Evolutionary conservation across 441 rosid species (phyloP), one percentile per base, ranked within the genome.

Genomic region (Erodium moschatum): DNA sequence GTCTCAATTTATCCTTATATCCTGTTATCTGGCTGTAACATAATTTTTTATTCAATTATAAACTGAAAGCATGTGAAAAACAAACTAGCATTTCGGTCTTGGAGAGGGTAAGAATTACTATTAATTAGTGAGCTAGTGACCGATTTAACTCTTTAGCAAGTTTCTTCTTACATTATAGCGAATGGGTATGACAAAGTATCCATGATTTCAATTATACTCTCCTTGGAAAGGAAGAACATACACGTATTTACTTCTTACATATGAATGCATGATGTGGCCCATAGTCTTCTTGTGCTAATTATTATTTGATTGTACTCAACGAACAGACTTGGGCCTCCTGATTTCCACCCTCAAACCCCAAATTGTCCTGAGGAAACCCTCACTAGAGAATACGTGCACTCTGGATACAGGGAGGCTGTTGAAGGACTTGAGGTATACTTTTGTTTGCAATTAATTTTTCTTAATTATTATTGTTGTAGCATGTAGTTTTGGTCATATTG

Each of bases 361-460:
- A 85, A 71, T 82, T 96, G 97, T 67, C 91, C 96, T 0, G 99
- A 96, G 81, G 99, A 96, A 85, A 92, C 89, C 72, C 84, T 96
- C 64, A 89, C 89, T 46, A 83, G 79, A 71, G 98, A 92, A 66
- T 90, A 90, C 81, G 86, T 88, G 70, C 90, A 76, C 69, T 72
- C 48, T 75, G 99, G 99, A 69, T 96, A 96, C 81, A 92, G 78
- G 85, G 99, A 96, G 82, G 84, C 93, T 62, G 86, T 90, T 81
- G 98, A 89, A 80, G 97, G 97, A 68, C 90, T 96, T 82, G 97
- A 96, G 97, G 99, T 96, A 72, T 72, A 69, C 58, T 40, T 40
- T 40, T 9, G 10, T 72, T 64, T 70, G 52, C 58, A 56, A 27
- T 69, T 24, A 63, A 7, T 31, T 33, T 35, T 18, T 66, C 20